Evolutionary conservation across 2,329 filamentous ascomycete species (phyloP), one percentile per base, ranked within the genome.

Genomic region (Ophidiomyces ophidiicola): DNA sequence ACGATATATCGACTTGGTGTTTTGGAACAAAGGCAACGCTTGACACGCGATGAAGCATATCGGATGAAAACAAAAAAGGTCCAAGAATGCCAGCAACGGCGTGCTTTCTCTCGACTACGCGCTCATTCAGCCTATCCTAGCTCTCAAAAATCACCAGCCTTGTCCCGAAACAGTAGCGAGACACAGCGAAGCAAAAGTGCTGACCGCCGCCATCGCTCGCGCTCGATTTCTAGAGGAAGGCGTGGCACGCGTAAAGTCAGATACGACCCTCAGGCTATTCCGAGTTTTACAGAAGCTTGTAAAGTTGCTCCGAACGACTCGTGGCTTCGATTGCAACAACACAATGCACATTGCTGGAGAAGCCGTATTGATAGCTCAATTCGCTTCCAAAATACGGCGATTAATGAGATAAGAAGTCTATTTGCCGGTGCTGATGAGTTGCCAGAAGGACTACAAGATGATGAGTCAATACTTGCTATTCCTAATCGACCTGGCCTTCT

Each of bases 281-380:
- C 74, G 46, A 76, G 74, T 30, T 71, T 96, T 50, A 85, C 78
- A 42, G 79, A 78, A 5, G 72, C 69, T 19, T 74, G 82, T 11
- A 80, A 80, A 42, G 71, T 93, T 6, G 74, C 82, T 0, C 74
- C 84, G 28, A 72, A 80, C 8, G 80, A 90, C 48, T 90, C 90
- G 4, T 75, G 78, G 52, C 69, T 78, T 36, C 80, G 74, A 50
- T 68, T 98, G 8, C 72, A 90, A 51, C 67, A 76, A 39, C 77
- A 92, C 53, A 93, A 96, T 58, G 75, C 88, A 2, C 78, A 85
- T 51, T 87, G 83, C 41, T 98, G 90, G 90, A 94, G 85, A 59
- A 78, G 75, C 53, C 79, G 88, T 11, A 94, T 98, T 45, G 85
- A 94, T 53, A 72, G 76, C 36, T 77, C 80, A 18, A 77, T 82